Base-by-base conservation (phyloP, 2,329 filamentous ascomycete genomes). In the Periconia sp. region DNA sequence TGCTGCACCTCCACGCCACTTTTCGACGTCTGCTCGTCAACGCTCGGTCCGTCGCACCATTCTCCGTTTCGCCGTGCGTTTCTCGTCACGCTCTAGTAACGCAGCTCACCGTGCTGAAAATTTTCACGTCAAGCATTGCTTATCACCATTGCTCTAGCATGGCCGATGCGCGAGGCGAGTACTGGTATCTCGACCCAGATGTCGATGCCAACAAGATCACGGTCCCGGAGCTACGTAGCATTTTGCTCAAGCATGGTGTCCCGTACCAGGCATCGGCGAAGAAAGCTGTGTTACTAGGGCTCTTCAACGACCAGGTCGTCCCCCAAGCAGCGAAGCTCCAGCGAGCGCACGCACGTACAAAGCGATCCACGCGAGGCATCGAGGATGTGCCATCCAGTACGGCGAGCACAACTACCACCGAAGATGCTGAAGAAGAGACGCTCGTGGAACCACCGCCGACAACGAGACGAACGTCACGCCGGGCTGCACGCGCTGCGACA, bases 261-360 rank as follows among this genome's bases (percentile, higher is more conserved):
- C 75, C 84, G 25, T 97, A 96, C 66, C 87, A 92, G 4, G 86
- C 89, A 0, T 92, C 86, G 4, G 91, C 94, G 10, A 99, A 97
- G 75, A 99, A 99, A 75, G 76, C 84, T 0, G 87, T 95, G 64
- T 83, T 99, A 16, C 79, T 99, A 47, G 84, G 88, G 6, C 83
- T 97, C 33, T 91, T 99, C 71, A 85, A 87, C 63, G 78, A 87
- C 22, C 77, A 94, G 51, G 81, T 99, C 19, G 73, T 89, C 4
- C 88, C 92, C 0, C 86, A 92, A 59, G 86, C 89, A 2, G 82
- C 82, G 54, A 88, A 87, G 70, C 81, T 97, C 17, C 78, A 95
- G 22, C 81, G 82, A 10, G 84, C 87, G 38, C 84, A 88, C 58
- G 85, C 88, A 29, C 82, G 85, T 44, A 92, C 91, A 11, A 91